These are phyloP conservation scores for Moniliophthora roreri DNA, from an alignment of 1,284 basidiomycete species.

Conservation along the genomic window DNA sequence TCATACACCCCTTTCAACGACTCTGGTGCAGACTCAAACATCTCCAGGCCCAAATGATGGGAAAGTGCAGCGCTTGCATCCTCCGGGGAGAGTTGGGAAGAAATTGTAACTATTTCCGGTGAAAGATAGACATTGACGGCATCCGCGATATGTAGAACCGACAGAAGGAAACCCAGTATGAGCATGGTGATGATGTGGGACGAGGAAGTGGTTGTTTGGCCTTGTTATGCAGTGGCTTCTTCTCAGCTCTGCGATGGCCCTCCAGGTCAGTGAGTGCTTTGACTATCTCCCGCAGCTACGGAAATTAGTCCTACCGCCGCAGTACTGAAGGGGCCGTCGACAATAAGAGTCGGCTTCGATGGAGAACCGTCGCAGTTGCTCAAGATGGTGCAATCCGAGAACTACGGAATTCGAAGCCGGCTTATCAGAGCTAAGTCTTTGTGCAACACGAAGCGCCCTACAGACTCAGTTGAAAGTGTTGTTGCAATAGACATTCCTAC, in stretches of 20 bases:
- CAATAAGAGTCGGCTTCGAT: too few species aligned
- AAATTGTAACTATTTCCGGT: constrained; percentile 40
- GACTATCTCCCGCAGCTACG: too few species aligned
- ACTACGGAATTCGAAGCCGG: too few species aligned
- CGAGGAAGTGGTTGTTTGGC: constrained; percentile 21
- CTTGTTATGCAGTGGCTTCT: constrained; percentile 21
- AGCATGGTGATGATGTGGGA: constrained; percentile 9
- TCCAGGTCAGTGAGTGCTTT: too few species aligned
- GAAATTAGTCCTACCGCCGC: too few species aligned
- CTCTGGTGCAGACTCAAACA: constrained; percentile 53
- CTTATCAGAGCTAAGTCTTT: too few species aligned
- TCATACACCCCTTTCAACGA: constrained; percentile 29
- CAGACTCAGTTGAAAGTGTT: too few species aligned
- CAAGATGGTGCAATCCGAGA: too few species aligned
- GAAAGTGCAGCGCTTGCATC: constrained; percentile 61
- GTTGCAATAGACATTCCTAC: too few species aligned
- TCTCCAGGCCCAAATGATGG: constrained; percentile 69
- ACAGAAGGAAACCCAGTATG: constrained; percentile 26
- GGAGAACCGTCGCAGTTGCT: too few species aligned
- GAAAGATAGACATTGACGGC: constrained; percentile 59
- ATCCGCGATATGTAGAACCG: constrained; percentile 26
- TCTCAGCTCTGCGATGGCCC: not conserved
- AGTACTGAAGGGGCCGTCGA: too few species aligned
- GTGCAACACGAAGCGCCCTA: too few species aligned
- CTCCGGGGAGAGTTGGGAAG: constrained; percentile 42